Conservation (phyloP, 2,329 filamentous ascomycete species). For the Chaetomiaceae sp. region DNA sequence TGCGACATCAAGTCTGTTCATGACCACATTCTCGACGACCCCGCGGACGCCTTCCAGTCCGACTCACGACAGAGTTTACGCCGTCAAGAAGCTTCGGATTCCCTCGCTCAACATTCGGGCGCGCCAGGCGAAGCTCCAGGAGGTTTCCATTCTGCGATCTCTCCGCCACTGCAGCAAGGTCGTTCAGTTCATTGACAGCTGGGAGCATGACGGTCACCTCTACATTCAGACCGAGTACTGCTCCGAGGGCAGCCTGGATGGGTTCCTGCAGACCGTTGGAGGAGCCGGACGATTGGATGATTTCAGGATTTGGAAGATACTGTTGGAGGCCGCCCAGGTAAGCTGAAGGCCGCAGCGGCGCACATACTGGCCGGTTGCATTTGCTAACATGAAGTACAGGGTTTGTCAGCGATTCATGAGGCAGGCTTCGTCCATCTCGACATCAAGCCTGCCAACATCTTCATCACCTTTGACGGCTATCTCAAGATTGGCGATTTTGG, state of each 20-base stretch:
- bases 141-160: conserved; percentile 73
- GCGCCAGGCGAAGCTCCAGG: conserved; percentile 74
- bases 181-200: conserved; percentile 74
- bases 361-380: background rate
- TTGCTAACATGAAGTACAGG: conserved; percentile 43
- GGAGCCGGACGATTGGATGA: conserved; percentile 84
- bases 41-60: conserved; percentile 46
- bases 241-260: conserved; percentile 84
- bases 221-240: conserved; percentile 99
- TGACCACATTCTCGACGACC: conserved; percentile 34
- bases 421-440: conserved; percentile 81
- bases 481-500: conserved; percentile 86
- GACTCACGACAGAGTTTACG: conserved; percentile 61
- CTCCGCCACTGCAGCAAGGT: conserved; percentile 78
- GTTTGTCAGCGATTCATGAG: conserved; percentile 83
- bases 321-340: conserved; percentile 79
- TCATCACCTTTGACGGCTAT: conserved; percentile 73
- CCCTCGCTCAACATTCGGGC: conserved; percentile 73
- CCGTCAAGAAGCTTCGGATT: conserved; percentile 87
- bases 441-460: conserved; percentile 76
- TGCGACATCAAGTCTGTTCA: conserved; percentile 22
- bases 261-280: conserved; percentile 77
- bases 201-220: conserved; percentile 78
- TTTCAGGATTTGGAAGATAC: conserved; percentile 97
- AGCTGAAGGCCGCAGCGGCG: conserved; percentile 31